Conservation (phyloP, 805 yeast genomes). For the Starmerella sirachaensis region DNA sequence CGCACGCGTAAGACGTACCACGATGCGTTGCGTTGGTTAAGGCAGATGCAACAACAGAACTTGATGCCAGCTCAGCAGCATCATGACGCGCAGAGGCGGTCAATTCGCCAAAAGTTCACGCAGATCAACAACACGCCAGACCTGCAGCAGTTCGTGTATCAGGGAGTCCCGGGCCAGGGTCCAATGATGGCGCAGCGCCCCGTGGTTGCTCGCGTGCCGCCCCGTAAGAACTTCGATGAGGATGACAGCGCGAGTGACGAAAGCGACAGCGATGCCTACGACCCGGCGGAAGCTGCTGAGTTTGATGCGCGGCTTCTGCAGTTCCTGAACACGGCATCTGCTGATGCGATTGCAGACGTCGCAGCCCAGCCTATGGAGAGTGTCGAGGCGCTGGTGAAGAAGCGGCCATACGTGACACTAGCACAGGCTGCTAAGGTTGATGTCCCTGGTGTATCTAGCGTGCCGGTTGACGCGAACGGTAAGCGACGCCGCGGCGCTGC, state of each 20-base stretch:
- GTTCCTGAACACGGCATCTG: slow-evolving; percentile 67
- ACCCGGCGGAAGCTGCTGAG: slow-evolving; percentile 25
- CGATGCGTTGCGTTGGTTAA: slow-evolving; percentile 29
- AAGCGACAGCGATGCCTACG: slow-evolving; percentile 26
- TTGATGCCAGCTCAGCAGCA: slow-evolving; percentile 16
- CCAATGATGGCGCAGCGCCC: slow-evolving; percentile 4
- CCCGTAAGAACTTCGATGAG: slow-evolving; percentile 28
- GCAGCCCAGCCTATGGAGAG: slow-evolving; percentile 54
- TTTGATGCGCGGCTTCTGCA: slow-evolving; percentile 59
- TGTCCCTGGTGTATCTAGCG: slow-evolving; percentile 31
- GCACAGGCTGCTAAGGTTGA: slow-evolving; percentile 47
- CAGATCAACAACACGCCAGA: slow-evolving; percentile 10
- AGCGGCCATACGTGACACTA: slow-evolving; percentile 58
- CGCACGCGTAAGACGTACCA: slow-evolving; percentile 26
- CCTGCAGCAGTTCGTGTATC: slow-evolving; percentile 4
- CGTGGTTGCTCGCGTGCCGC: slow-evolving; percentile 9
- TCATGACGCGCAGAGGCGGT: slow-evolving; percentile 25
- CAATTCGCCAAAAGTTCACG: slow-evolving; percentile 31
- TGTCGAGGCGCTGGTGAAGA: slow-evolving; percentile 51
- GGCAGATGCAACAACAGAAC: slow-evolving; percentile 25
- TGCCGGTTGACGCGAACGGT: slow-evolving; percentile 24
- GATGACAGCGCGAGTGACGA: slow-evolving; percentile 33
- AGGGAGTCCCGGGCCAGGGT: slow-evolving; percentile 3
- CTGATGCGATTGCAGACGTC: slow-evolving; percentile 67
- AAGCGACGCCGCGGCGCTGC: slow-evolving; percentile 32